Evolutionary conservation across 2,329 filamentous ascomycete species (phyloP).

Genomic region (Thielaviopsis musarum): DNA sequence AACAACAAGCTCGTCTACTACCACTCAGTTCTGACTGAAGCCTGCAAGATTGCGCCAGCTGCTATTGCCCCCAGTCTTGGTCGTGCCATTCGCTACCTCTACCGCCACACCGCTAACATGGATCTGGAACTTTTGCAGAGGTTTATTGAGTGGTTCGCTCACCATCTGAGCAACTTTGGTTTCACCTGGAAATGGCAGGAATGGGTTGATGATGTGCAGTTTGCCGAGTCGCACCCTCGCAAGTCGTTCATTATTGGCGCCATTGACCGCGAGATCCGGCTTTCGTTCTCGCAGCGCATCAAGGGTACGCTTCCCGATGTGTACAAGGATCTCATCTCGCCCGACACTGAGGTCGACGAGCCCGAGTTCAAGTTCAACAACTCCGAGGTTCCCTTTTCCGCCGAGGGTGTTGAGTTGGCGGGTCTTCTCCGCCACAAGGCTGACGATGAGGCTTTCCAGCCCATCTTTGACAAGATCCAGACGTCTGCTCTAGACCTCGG

Average conservation of each 20-base stretch:
- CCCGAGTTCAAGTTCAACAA: conserved; percentile 83
- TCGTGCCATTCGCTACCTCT: conserved; percentile 80
- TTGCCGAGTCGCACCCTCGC: conserved; percentile 63
- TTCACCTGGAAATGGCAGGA: conserved; percentile 99
- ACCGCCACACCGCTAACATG: conserved; percentile 63
- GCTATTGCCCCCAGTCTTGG: conserved; percentile 93
- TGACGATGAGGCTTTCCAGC: conserved; percentile 70
- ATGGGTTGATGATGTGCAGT: conserved; percentile 74
- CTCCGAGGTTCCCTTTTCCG: conserved; percentile 63
- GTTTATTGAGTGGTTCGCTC: conserved; percentile 94
- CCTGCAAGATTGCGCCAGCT: conserved; percentile 87
- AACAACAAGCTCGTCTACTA: conserved; percentile 96
- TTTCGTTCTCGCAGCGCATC: conserved; percentile 92
- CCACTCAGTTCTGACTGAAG: conserved; percentile 83
- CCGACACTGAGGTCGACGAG: conserved; percentile 86
- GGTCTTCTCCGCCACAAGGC: conserved; percentile 70
- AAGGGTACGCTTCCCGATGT: conserved; percentile 78
- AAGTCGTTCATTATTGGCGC: conserved; percentile 88
- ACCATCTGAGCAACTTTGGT: conserved; percentile 96
- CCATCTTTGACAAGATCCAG: conserved; percentile 65
- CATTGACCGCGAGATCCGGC: conserved; percentile 87
- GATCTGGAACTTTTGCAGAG: conserved; percentile 75
- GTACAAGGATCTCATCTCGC: conserved; percentile 65
- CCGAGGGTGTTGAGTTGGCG: conserved; percentile 70
- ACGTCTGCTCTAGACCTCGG: conserved; percentile 54